A percentile compares a stretch with the other conserved stretches of the same genome.
Conservation (phyloP, 257 asterid species). For the Scutellaria baicalensis region DNA sequence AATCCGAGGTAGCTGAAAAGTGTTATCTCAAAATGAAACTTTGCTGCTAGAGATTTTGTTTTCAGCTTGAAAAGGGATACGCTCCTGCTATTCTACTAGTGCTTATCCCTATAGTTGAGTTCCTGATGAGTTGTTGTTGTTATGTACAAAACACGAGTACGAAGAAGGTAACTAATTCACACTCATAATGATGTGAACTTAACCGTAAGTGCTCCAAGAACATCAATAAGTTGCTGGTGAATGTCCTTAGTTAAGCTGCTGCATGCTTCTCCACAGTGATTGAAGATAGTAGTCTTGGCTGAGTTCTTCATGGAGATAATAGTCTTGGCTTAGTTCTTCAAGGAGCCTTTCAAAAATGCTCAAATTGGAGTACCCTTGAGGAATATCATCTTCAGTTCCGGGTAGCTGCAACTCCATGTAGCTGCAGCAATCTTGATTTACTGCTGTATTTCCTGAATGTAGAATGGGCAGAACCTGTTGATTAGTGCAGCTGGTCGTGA, state of each 20-base stretch:
- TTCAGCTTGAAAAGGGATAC: not conserved
- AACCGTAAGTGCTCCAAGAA: too few relatives aligned
- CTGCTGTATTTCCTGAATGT: not conserved
- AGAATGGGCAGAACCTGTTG: constrained; percentile 3
- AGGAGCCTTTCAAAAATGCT: constrained; percentile 9
- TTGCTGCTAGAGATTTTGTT: not conserved
- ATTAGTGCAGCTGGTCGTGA: not conserved
- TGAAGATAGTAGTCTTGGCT: constrained; percentile 5
- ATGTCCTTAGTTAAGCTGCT: not conserved
- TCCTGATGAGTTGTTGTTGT: not conserved
- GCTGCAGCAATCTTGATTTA: constrained; percentile 20
- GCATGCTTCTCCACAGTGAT: constrained; percentile 19
- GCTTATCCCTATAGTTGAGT: too few relatives aligned
- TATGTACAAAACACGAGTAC: not conserved
- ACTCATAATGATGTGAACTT: too few relatives aligned
- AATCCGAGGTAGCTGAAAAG: not conserved
- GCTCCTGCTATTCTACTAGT: too few relatives aligned
- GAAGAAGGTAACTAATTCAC: not conserved
- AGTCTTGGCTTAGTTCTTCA: constrained; percentile 24
- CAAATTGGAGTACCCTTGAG: constrained; percentile 8
- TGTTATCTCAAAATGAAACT: not conserved
- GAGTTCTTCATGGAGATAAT: constrained; percentile 2
- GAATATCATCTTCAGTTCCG: constrained; percentile 13
- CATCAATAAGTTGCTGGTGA: too few relatives aligned
- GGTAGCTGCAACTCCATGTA: constrained; percentile 12